Evolutionary conservation across 768 basidiomycete species (phyloP), one percentile per base, ranked within the genome.

Genomic region (Albatrellus ellisii): DNA sequence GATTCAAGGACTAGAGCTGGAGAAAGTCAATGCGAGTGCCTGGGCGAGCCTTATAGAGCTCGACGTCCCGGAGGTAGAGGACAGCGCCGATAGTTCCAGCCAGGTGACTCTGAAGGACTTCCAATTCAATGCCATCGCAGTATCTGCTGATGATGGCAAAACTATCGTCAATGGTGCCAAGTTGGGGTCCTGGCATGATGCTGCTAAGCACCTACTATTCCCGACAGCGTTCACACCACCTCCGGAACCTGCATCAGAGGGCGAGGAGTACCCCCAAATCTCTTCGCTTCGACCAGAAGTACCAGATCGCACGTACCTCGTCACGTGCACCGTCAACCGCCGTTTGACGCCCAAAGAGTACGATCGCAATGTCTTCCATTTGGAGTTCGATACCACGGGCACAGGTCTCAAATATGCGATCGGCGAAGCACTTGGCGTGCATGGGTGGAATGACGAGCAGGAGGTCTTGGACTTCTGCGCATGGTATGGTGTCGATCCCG

Each of bases 311-410:
- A 98, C 91, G 18, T 97, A 73, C 73, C 76, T 98, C 42, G 79
- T 97, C 43, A 94, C 87, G 7, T 92, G 90, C 59, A 76, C 79
- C 5, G 91, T 95, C 59, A 98, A 97, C 65, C 78, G 80, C 33
- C 86, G 95, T 25, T 75, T 99, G 36, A 98, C 95, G 1, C 95
- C 95, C 25, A 61, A 76, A 51, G 90, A 94, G 47, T 99, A 99
- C 63, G 85, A 97, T 61, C 87, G 95, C 52, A 98, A 99, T 62
- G 91, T 99, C 25, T 98, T 98, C 70, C 95, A 99, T 64, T 72
- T 99, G 51, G 95, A 97, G 65, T 92, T 99, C 57, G 78, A 91
- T 58, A 89, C 87, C 2, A 66, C 73, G 21, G 86, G 87, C 25
- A 99, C 95, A 18, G 91, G 91, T 7, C 71, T 99, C 47, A 89